Conservation (phyloP, 2,329 filamentous ascomycete species). For the Phialemonium atrogriseum region DNA sequence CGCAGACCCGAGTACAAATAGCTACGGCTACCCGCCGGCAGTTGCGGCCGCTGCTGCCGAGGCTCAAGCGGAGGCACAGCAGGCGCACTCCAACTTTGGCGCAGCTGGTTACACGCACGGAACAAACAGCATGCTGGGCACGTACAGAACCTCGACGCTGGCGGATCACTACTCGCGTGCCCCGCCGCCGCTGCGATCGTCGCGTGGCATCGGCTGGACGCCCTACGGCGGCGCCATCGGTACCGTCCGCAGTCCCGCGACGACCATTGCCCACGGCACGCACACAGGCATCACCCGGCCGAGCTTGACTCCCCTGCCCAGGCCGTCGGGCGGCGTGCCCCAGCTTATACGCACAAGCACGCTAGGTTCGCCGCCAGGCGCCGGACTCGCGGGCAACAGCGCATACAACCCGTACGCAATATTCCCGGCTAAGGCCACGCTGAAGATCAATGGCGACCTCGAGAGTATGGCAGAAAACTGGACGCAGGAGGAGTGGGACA, state of each 20-base stretch:
- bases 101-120: conserved; percentile 27
- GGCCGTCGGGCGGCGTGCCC: conserved; percentile 35
- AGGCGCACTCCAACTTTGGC: conserved; percentile 22
- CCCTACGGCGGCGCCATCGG: conserved; percentile 29
- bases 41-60: conserved; percentile 38
- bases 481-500: conserved; percentile 72
- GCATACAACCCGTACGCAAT: conserved; percentile 71
- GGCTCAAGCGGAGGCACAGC: conserved; percentile 25
- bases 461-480: conserved; percentile 77
- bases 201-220: conserved; percentile 17
- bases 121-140: conserved; percentile 45
- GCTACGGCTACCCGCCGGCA: conserved; percentile 48
- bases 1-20: conserved; percentile 40
- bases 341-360: conserved; percentile 50
- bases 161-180: conserved; percentile 36
- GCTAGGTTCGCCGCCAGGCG: conserved; percentile 26
- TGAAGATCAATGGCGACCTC: conserved; percentile 81
- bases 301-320: conserved; percentile 38
- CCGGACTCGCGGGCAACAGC: conserved; percentile 28
- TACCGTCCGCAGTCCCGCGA: conserved; percentile 27
- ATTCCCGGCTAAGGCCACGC: conserved; percentile 73
- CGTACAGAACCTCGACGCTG: conserved; percentile 45
- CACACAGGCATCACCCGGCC: conserved; percentile 37
- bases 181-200: conserved; percentile 18
- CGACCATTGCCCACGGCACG: conserved; percentile 30